Percentiles rank a stretch among this genome's conserved stretches.
Conservation (phyloP, 2,329 filamentous ascomycete genomes). For the Periconia digitata region DNA sequence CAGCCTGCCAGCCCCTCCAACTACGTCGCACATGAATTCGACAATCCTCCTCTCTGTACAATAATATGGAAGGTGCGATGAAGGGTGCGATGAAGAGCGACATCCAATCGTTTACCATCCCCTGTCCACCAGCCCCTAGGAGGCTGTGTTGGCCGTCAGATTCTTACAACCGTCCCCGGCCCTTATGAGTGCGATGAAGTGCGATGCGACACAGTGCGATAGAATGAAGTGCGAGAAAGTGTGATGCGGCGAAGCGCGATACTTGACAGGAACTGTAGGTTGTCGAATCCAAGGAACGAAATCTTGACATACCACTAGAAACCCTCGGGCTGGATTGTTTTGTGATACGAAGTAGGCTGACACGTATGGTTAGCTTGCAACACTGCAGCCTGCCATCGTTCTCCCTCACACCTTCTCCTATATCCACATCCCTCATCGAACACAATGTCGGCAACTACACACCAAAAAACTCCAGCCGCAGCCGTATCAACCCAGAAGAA, state of each 20-base stretch:
- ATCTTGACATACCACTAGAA: not conserved
- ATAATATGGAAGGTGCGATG: too few relatives aligned
- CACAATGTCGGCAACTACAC: not conserved
- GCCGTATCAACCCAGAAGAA: not conserved
- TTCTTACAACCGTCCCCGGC: too few relatives aligned
- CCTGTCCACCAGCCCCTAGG: too few relatives aligned
- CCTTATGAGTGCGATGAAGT: not conserved
- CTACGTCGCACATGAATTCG: too few relatives aligned
- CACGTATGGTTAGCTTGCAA: not conserved
- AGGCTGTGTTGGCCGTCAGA: too few relatives aligned
- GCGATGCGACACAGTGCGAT: constrained; percentile 1
- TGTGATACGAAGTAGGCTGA: not conserved
- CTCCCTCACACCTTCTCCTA: not conserved
- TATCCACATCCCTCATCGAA: not conserved
- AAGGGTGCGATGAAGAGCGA: too few relatives aligned
- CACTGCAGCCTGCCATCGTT: not conserved
- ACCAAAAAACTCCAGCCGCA: not conserved
- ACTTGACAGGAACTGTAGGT: not conserved
- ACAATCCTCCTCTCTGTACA: too few relatives aligned
- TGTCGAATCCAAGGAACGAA: not conserved
- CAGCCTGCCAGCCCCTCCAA: too few relatives aligned
- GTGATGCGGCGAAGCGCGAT: not conserved
- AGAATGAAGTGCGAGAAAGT: not conserved
- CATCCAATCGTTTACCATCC: too few relatives aligned
- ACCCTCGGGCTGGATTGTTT: not conserved